Evolutionary conservation across 179 eudicot genomes (phyloP).

Genomic region (Silene noctiflora): DNA sequence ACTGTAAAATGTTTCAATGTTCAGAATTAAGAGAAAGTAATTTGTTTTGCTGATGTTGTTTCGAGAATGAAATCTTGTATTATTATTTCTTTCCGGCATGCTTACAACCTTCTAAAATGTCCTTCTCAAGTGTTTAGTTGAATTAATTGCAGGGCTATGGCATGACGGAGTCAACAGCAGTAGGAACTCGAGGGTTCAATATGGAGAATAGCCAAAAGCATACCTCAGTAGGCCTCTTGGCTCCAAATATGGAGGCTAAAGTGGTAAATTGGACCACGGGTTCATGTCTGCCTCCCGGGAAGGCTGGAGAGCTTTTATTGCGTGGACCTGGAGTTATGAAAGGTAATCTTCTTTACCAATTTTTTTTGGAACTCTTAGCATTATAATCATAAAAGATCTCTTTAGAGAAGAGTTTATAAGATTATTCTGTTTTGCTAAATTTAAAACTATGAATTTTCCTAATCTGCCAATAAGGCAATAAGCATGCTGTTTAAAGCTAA

Average conservation of each 20-base stretch:
- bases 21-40: neutral
- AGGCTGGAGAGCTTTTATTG: constrained; percentile 76
- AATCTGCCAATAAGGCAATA: neutral
- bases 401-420: neutral
- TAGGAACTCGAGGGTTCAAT: constrained; percentile 84
- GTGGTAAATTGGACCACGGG: constrained; percentile 67
- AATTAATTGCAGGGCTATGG: constrained; percentile 76
- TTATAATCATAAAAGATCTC: neutral
- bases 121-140: neutral
- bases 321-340: constrained; percentile 70
- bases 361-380: neutral
- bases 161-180: constrained; percentile 88
- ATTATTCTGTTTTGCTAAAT: constrained; percentile 7
- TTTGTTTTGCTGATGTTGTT: neutral
- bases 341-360: constrained; percentile 39
- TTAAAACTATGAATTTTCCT: neutral
- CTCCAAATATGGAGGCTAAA: constrained; percentile 84
- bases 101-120: neutral
- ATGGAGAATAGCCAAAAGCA: constrained; percentile 36
- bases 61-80: neutral
- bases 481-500: neutral
- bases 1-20: neutral
- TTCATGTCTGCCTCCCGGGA: constrained; percentile 65
- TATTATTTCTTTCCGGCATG: neutral
- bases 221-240: constrained; percentile 68